phyloP scores from a whole-genome alignment of 208 protist species.

The Herpetomonas tarakana region DNA sequence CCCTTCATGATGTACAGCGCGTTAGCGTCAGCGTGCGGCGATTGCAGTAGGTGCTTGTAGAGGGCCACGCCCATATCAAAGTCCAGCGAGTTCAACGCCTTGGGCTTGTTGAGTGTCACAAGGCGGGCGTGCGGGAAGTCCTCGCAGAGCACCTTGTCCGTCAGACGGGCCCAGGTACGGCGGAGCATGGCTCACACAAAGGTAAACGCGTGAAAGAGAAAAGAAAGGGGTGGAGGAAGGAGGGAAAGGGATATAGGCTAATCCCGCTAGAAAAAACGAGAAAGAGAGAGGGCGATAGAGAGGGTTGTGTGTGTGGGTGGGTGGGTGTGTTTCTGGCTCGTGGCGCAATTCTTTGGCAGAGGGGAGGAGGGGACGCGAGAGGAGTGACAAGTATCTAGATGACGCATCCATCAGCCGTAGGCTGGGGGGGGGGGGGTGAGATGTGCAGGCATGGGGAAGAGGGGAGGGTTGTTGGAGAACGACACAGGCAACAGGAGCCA shows the following conservation, averaged over 20 bases:
- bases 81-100: conserved; percentile 61
- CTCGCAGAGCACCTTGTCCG: conserved; percentile 30
- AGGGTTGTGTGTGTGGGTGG: too few species aligned
- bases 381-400: too few species aligned
- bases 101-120: conserved; percentile 50
- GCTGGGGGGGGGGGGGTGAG: too few species aligned
- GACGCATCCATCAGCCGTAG: too few species aligned
- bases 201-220: background rate
- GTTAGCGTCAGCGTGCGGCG: conserved; percentile 19
- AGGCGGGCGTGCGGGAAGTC: conserved; percentile 50
- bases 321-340: too few species aligned
- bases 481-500: too few species aligned
- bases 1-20: conserved; percentile 58
- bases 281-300: background rate
- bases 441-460: too few species aligned
- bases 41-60: conserved; percentile 28
- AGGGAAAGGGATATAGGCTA: background rate
- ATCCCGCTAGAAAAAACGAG: background rate
- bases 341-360: too few species aligned
- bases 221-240: background rate
- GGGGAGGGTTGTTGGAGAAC: too few species aligned
- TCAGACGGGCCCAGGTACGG: conserved; percentile 7
- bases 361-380: too few species aligned
- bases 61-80: conserved; percentile 46
- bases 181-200: conserved; percentile 13